Evolutionary conservation across 2,329 filamentous ascomycete species (phyloP), one percentile per base, ranked within the genome.

Genomic region (Arachnomyces sp.): DNA sequence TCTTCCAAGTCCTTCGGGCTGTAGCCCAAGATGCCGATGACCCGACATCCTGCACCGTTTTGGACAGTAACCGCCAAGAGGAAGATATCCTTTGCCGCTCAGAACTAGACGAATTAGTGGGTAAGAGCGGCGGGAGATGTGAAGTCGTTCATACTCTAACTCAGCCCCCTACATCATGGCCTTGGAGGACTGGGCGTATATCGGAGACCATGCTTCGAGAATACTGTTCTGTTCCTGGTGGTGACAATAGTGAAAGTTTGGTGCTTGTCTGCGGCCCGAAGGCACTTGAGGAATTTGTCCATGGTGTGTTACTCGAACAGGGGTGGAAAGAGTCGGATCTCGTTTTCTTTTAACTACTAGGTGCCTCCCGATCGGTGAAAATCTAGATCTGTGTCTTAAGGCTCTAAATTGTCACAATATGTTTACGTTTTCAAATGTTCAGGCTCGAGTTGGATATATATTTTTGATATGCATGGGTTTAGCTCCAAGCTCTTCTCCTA

Each of bases 1-100:
- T 94, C 47, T 92, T 81, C 57, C 84, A 92, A 55, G 84, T 94
- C 2, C 67, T 93, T 38, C 71, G 84, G 5, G 82, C 84, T 0
- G 76, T 93, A 0, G 73, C 88, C 59, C 69, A 73, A 34, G 77
- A 90, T 46, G 50, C 57, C 1, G 57, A 67, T 0, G 84, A 90
- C 53, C 49, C 60, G 7, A 92, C 84, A 0, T 65, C 59, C 2
- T 94, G 86, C 54, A 64, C 82, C 1, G 71, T 95, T 0, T 66
- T 95, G 0, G 73, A 94, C 53, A 86, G 87, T 0, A 95, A 95
- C 52, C 69, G 85, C 9, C 55, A 71, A 5, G 76, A 85, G 39
- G 79, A 82, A 47, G 89, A 95, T 56, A 93, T 95, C n/a, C 68
- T 95, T 0, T 88, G 84, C 55, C 76, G 73, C 44, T 63, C 70